Evolutionary conservation across 2,329 filamentous ascomycete species (phyloP), one percentile per base, ranked within the genome.

Genomic region (Colletotrichum gloeosporioides): DNA sequence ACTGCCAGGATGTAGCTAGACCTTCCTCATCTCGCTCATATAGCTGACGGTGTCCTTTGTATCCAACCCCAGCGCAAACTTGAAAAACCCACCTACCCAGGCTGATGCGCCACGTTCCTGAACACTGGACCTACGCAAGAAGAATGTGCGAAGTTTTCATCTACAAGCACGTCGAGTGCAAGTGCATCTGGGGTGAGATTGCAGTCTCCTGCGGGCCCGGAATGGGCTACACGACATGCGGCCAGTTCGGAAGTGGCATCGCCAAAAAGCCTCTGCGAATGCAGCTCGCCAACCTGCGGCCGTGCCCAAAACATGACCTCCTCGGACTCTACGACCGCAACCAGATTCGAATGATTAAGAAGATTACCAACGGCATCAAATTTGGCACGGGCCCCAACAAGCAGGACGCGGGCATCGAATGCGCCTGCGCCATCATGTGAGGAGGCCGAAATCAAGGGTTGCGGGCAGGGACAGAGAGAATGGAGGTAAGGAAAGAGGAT

Each of bases 131-230:
- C 44, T 53, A 55, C 53, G 29, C 70, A 68, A 13, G 15, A 25
- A 78, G 39, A 63, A 91, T 91, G 89, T 91, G 89, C 81, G 78
- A 79, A 22, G 84, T 87, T n/a, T 86, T 83, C 31, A 87, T 88
- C 81, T 90, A 86, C 82, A 83, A 85, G 74, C 87, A 89, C 81
- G 87, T 86, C 66, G 79, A 78, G 75, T 92, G 90, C 86, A 83
- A 84, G 13, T 90, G 91, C 84, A 86, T 85, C 78, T 92, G 90
- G 90, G 85, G 88, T 57, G 80, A 86, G 76, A 85, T 92, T 79
- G 82, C 81, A 5, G 77, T 82, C 61, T 86, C 88, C 8, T 92
- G 90, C 83, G 84, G 79, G 6, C 88, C 88, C 0, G 87, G 87
- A 15, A 85, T 85, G 81, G 89, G 90, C 75, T 91, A 92, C 82